Base-by-base conservation (phyloP, 768 basidiomycete species). In the Leccinum sublutescens region DNA sequence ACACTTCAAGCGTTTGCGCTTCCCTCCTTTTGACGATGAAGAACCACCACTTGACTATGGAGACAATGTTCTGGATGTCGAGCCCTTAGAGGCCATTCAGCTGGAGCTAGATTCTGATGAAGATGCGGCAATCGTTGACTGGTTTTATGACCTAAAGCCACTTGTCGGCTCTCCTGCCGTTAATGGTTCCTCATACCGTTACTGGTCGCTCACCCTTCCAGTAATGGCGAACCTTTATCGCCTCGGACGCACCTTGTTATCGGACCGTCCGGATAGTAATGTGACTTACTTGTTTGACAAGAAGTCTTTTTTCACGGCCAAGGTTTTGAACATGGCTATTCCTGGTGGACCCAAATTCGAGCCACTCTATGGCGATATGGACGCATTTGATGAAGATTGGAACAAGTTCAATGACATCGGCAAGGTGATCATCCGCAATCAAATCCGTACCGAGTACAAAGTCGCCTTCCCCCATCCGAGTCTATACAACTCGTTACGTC, bases 381-480 rank as follows among this genome's bases (percentile, higher is more conserved):
- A 98, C 68, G 81, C 89, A 12, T 98, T 93, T 65, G 97, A 98
- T 69, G 97, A 98, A 71, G 97, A 98, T 70, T 97, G 95, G 95
- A 97, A 97, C 73, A 93, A 97, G 73, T 99, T 99, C 69, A 99
- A 99, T 72, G 97, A 99, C 71, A 97, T 98, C 76, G 95, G 97
- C 78, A 99, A 99, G 75, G 91, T 99, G 69, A 96, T 99, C 74
- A 98, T 99, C 66, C 94, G 97, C 21, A 95, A 98, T 71, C 93
- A 97, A 74, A 96, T 98, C 63, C 85, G 96, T 49, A 98, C 96
- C 2, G 97, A 99, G 77, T 98, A 99, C 83, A 98, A 96, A 74
- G 95, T 99, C 52, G 96, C 95, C 3, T 98, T 98, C 82, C 96
- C 96, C 33, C 96, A 98, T 69, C 29, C 29, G 9, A 29, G 25